Conservation (phyloP, 495 filamentous ascomycete genomes). For the Entonaema liquescens region DNA sequence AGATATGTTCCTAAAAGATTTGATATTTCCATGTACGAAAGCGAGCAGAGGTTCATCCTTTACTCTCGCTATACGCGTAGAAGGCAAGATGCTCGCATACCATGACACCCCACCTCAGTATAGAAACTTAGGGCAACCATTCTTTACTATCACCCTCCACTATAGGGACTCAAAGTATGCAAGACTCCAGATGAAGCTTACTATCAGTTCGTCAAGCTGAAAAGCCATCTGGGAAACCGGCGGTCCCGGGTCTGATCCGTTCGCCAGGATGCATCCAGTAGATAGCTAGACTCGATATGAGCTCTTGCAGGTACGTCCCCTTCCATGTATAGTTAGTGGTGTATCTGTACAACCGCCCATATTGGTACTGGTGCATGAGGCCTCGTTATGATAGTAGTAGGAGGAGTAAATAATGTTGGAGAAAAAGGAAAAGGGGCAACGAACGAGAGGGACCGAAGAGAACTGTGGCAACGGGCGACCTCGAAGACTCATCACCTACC, state of each 20-base stretch:
- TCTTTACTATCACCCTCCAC: slow-evolving; percentile 6
- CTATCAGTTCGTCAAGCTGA: slow-evolving; percentile 11
- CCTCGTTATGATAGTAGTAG: background rate
- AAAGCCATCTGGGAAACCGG: background rate
- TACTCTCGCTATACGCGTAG: background rate
- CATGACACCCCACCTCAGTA: background rate
- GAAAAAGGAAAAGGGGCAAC: slow-evolving; percentile 5
- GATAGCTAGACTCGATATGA: background rate
- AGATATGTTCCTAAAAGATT: slow-evolving; percentile 3
- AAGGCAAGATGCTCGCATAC: background rate
- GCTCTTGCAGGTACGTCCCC: background rate
- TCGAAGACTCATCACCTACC: background rate
- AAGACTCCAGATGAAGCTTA: slow-evolving; percentile 25
- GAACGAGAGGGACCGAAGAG: slow-evolving; percentile 7
- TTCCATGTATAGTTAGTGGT: slow-evolving; percentile 14
- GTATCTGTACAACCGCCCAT: background rate
- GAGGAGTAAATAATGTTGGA: background rate
- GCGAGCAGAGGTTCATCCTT: background rate
- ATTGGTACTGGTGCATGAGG: background rate
- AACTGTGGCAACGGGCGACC: background rate
- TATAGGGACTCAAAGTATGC: slow-evolving; percentile 4
- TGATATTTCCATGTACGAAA: background rate
- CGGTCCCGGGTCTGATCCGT: background rate
- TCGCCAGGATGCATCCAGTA: background rate
- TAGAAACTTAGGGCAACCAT: background rate